Evolutionary conservation across 2,329 filamentous ascomycete species (phyloP).

Genomic region (Alternaria sp.): DNA sequence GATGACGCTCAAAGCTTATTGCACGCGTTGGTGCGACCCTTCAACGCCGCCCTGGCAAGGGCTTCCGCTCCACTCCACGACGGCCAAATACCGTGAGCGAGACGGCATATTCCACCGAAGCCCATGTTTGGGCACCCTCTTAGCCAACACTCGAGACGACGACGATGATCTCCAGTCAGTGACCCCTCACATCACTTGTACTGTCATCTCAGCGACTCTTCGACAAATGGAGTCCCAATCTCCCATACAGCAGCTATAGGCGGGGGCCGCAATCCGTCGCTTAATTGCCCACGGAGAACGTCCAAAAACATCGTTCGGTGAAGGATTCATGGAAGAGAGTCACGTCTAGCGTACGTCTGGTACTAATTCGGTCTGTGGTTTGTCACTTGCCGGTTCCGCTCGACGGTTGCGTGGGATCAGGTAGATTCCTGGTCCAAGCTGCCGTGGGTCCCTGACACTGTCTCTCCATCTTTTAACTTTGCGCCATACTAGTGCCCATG

Average conservation of each 20-base stretch:
- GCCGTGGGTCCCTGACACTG: constrained; percentile 8
- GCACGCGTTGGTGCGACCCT: constrained; percentile 2
- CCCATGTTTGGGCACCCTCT: not conserved
- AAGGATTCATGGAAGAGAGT: constrained; percentile 2
- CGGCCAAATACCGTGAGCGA: not conserved
- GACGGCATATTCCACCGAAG: not conserved
- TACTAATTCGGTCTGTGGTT: constrained; percentile 4
- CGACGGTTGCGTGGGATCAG: constrained; percentile 22
- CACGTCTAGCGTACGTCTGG: constrained; percentile 4
- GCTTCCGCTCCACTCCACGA: not conserved
- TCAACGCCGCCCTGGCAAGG: not conserved
- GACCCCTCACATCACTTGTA: constrained; percentile 4
- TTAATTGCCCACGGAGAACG: not conserved
- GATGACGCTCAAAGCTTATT: constrained; percentile 12
- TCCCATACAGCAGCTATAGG: constrained; percentile 20
- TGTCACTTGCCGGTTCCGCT: constrained; percentile 18
- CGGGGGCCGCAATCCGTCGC: constrained; percentile 10
- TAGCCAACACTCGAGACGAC: not conserved
- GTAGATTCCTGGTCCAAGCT: constrained; percentile 33
- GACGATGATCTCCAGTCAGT: not conserved
- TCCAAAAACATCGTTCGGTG: not conserved
- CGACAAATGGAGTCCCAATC: constrained; percentile 8
- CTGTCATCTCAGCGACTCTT: constrained; percentile 9
- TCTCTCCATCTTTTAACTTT: constrained; percentile 13
- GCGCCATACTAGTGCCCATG: constrained; percentile 7